phyloP scores from a whole-genome alignment of 2,329 filamentous ascomycete genomes.

The Davidsoniella virescens region DNA sequence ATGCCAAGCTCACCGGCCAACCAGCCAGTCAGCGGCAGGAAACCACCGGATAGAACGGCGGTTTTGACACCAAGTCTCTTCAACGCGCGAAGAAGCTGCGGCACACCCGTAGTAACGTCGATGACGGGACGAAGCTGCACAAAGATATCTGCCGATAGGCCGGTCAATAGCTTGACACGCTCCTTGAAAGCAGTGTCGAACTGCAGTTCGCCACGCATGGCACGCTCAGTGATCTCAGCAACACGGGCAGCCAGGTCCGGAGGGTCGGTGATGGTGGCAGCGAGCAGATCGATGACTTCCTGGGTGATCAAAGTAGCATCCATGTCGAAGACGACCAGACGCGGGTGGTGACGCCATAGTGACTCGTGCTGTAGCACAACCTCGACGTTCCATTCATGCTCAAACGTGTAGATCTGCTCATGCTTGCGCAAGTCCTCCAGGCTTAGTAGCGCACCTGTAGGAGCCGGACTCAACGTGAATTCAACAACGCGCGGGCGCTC shows the following conservation, averaged over 20 bases:
- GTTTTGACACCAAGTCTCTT: conserved; percentile 71
- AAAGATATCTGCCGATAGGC: conserved; percentile 64
- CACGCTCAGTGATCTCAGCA: conserved; percentile 74
- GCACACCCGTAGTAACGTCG: conserved; percentile 67
- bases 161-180: conserved; percentile 64
- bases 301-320: conserved; percentile 94
- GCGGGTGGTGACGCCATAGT: conserved; percentile 62
- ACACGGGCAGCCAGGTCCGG: conserved; percentile 65
- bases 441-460: conserved; percentile 45
- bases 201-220: conserved; percentile 92
- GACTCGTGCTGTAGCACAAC: conserved; percentile 60
- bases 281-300: conserved; percentile 93
- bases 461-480: conserved; percentile 44
- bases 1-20: conserved; percentile 66
- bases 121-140: conserved; percentile 59
- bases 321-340: conserved; percentile 95
- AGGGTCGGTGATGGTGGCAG: conserved; percentile 53
- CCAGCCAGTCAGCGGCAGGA: conserved; percentile 78
- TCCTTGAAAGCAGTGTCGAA: conserved; percentile 73
- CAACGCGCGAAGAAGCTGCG: conserved; percentile 55
- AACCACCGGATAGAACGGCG: conserved; percentile 83
- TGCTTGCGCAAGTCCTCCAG: conserved; percentile 59
- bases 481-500: conserved; percentile 49
- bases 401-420: conserved; percentile 68
- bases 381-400: conserved; percentile 79